Conservation (phyloP, 345 rosid species). For the Physaria fendleri region DNA sequence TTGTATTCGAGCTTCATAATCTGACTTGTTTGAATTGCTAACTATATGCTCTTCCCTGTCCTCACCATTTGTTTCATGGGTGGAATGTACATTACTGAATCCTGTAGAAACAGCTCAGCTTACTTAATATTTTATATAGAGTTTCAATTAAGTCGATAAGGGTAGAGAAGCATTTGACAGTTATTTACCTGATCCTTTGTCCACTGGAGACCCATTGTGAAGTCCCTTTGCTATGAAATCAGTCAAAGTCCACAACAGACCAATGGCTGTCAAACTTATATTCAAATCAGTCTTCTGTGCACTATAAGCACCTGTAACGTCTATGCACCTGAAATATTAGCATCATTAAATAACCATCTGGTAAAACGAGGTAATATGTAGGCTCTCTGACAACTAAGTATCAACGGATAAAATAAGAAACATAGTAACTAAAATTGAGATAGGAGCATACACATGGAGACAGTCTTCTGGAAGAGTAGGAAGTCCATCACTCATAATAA, state of each 20-base stretch:
- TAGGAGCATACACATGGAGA: constrained; percentile 65
- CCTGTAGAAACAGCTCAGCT: constrained; percentile 29
- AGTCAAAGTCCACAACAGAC: constrained; percentile 89
- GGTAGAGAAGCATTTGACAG: constrained; percentile 10
- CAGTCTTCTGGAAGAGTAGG: constrained; percentile 74
- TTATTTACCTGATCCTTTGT: constrained; percentile 50
- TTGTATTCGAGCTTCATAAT: constrained; percentile 31
- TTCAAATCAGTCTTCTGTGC: constrained; percentile 87
- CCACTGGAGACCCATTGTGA: constrained; percentile 36
- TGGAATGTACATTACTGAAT: constrained; percentile 26
- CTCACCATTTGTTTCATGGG: constrained; percentile 41
- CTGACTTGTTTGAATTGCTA: constrained; percentile 26
- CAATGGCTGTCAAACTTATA: constrained; percentile 91
- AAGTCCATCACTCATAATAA: constrained; percentile 88
- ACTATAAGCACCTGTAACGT: constrained; percentile 97
- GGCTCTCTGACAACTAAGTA: constrained; percentile 7
- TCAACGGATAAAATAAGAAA: background rate
- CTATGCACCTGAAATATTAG: constrained; percentile 67
- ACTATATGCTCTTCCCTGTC: constrained; percentile 33
- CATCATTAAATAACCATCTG: constrained; percentile 16
- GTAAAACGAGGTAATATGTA: background rate
- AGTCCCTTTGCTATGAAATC: constrained; percentile 86
- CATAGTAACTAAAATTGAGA: background rate
- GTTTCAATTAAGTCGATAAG: background rate
- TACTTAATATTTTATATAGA: background rate